A percentile compares a stretch with the other conserved stretches of the same genome.
These are phyloP conservation scores for Tuber melanosporum DNA, from an alignment of 495 filamentous ascomycete genomes.

Conservation along the genomic window DNA sequence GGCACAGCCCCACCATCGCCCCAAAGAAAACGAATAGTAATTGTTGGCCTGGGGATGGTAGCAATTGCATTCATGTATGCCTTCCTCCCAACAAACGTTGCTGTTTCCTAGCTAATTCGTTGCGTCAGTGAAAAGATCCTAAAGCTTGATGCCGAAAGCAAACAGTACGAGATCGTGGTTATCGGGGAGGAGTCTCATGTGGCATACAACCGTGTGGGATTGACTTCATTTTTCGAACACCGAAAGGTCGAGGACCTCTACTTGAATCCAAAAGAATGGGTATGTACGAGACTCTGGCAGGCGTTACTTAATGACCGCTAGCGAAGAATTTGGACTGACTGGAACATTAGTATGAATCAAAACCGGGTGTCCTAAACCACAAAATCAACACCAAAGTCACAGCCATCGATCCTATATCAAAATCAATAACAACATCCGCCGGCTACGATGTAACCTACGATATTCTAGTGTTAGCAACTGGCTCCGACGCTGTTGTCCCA, in stretches of 20 bases:
- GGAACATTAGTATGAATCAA: constrained; percentile 42
- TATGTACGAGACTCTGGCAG: constrained; percentile 43
- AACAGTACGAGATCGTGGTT: constrained; percentile 78
- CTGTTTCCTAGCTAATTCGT: background rate
- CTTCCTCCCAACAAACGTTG: background rate
- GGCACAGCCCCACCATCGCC: background rate
- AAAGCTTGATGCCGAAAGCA: constrained; percentile 69
- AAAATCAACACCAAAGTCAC: constrained; percentile 77
- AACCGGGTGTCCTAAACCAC: constrained; percentile 63
- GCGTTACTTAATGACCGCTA: background rate
- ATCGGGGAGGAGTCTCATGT: constrained; percentile 89
- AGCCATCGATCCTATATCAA: constrained; percentile 57
- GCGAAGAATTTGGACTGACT: background rate
- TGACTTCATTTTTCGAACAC: constrained; percentile 89
- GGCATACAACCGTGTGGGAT: constrained; percentile 93
- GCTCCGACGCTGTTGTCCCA: constrained; percentile 82
- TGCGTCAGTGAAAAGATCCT: constrained; percentile 76
- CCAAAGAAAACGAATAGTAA: constrained; percentile 63
- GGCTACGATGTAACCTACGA: constrained; percentile 74
- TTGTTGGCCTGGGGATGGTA: constrained; percentile 94
- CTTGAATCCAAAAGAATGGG: constrained; percentile 85
- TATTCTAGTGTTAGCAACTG: constrained; percentile 82
- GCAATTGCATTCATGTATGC: constrained; percentile 87
- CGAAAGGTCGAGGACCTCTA: constrained; percentile 85
- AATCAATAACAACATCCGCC: constrained; percentile 63